phyloP scores from a whole-genome alignment of 2,329 filamentous ascomycete species.

The Trichophyton schoenleinii region DNA sequence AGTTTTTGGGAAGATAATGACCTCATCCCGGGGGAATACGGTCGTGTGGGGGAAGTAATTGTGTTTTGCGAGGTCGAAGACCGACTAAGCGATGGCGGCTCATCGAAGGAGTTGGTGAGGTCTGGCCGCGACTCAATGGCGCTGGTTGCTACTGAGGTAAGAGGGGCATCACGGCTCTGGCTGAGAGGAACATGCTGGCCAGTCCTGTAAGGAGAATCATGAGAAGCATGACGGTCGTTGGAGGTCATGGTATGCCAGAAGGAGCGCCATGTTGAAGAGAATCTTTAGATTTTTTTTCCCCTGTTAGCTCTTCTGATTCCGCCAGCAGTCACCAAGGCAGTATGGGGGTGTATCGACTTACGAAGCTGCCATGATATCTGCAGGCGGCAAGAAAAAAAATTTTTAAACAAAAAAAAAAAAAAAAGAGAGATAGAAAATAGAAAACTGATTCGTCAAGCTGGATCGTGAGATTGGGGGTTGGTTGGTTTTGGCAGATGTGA shows the following conservation, averaged over 20 bases:
- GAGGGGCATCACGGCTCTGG: slow-evolving; percentile 64
- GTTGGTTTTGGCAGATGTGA: not conserved
- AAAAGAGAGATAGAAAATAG: not conserved
- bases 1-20: slow-evolving; percentile 58
- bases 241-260: slow-evolving; percentile 91
- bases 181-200: slow-evolving; percentile 81
- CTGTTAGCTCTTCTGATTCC: not conserved
- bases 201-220: slow-evolving; percentile 84
- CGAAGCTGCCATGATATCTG: not conserved
- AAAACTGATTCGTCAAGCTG: not conserved
- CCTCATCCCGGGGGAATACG: slow-evolving; percentile 83
- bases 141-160: slow-evolving; percentile 75
- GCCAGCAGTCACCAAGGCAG: not conserved
- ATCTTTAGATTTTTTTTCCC: slow-evolving; percentile 28
- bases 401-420: no score
- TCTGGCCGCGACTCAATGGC: slow-evolving; percentile 81
- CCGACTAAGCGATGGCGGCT: slow-evolving; percentile 44
- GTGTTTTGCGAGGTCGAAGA: slow-evolving; percentile 43
- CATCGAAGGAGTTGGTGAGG: slow-evolving; percentile 63
- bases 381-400: not conserved
- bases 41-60: slow-evolving; percentile 48
- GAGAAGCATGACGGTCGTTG: slow-evolving; percentile 71
- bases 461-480: not conserved
- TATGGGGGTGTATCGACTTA: not conserved
- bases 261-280: slow-evolving; percentile 64